These are phyloP conservation scores for Alternaria angustiovoidea DNA, from an alignment of 2,329 filamentous ascomycete species.

Conservation along the genomic window DNA sequence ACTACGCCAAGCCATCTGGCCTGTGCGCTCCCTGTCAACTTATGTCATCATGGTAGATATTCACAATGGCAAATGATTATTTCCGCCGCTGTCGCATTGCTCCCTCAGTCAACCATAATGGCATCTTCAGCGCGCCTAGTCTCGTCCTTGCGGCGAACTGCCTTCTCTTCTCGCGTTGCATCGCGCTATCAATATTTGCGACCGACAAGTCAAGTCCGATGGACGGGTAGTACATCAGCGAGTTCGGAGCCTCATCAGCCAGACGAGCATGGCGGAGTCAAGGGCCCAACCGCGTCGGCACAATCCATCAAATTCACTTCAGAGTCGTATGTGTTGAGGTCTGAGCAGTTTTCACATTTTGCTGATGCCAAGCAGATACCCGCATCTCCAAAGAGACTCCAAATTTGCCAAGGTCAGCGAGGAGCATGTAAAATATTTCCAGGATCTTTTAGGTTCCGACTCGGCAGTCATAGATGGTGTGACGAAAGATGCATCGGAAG, in stretches of 20 bases:
- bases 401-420: slow-evolving; percentile 76
- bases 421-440: slow-evolving; percentile 85
- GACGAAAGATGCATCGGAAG: slow-evolving; percentile 74
- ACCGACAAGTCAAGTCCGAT: slow-evolving; percentile 46
- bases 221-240: slow-evolving; percentile 49
- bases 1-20: slow-evolving; percentile 40
- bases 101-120: slow-evolving; percentile 37
- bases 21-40: slow-evolving; percentile 34
- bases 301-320: slow-evolving; percentile 77
- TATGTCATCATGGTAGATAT: slow-evolving; percentile 38
- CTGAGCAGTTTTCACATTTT: not conserved
- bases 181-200: slow-evolving; percentile 33
- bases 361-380: slow-evolving; percentile 62
- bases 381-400: slow-evolving; percentile 79
- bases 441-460: slow-evolving; percentile 77
- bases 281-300: slow-evolving; percentile 44
- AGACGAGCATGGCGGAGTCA: slow-evolving; percentile 45
- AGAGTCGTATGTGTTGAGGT: slow-evolving; percentile 65
- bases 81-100: slow-evolving; percentile 30
- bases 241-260: slow-evolving; percentile 53
- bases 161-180: slow-evolving; percentile 35
- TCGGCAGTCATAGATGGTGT: slow-evolving; percentile 87
- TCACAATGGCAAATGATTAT: slow-evolving; percentile 22
- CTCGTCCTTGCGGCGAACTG: slow-evolving; percentile 44
- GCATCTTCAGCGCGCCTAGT: slow-evolving; percentile 46